Base-by-base conservation (phyloP, 768 basidiomycete genomes). In the Lactarius sp. region DNA sequence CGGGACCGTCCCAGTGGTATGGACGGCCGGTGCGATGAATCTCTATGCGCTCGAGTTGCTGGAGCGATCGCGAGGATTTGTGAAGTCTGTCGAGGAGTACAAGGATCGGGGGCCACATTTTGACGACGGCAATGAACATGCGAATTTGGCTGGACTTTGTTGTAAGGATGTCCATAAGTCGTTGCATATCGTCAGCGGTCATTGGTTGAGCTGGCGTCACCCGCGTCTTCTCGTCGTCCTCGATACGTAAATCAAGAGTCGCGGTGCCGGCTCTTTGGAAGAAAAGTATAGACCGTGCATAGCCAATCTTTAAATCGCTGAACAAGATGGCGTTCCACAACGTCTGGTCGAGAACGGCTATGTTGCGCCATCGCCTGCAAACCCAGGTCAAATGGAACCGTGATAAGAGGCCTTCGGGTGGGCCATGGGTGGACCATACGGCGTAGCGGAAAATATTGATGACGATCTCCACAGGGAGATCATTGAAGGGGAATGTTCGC, bases 391-490 rank as follows among this genome's bases (percentile, higher is more conserved):
- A 70, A 55, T 69, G 70, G 39, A 84, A 70, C 54, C 86, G 84
- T 47, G 70, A 66, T 52, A 57, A 7, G 37, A 56, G 18, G 39
- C 37, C 51, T 20, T 55, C 55, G 77, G 27, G 70, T 66, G 6
- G 66, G 60, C 16, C 79, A 75, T 49, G 75, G 68, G 49, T 68
- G 65, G 22, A 79, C 86, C 84, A 87, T 46, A 77, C 78, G 42
- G 83, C 79, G 68, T 76, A 76, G 62, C 82, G 85, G 68, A 90
- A 82, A 67, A 91, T 86, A 62, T 83, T 79, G 73, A 73, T 74
- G 63, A 90, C 74, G 60, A 90, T 83, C 71, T 91, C 89, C 36
- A 77, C 71, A 2, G 88, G 89, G 2, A 88, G 77, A 44, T 83
- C 77, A 70, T 82, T 81, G 64, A 88, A 73, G 47, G 80, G 80